Base-by-base conservation (phyloP, 495 filamentous ascomycete species). In the Elasticomyces elasticus region DNA sequence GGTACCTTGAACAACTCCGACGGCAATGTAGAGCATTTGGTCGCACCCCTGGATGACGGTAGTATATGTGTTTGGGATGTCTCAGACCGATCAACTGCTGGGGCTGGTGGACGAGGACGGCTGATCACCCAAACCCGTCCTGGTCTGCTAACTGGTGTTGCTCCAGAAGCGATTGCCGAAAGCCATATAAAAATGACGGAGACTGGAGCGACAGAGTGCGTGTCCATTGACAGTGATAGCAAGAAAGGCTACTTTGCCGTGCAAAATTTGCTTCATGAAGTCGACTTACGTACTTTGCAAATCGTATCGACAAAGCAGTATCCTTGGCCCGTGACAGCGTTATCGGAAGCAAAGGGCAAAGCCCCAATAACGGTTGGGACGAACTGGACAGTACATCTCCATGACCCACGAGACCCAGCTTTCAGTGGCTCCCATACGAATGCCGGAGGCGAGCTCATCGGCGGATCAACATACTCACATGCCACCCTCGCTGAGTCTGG, bases 341-440 rank as follows among this genome's bases (percentile, higher is more conserved):
- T 97, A 33, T 95, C 91, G 0, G 79, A 87, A 52, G 82, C 87
- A 27, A 79, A 78, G 17, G 73, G 82, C 54, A 77, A 78, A 11
- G 77, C 82, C 2, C 91, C 91, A 17, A 67, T 96, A 26, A 94
- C 89, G 2, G 78, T 97, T 13, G 91, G 89, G 1, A 95, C 90
- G 5, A 86, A 82, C 41, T 72, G 84, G 33, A 86, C 84, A 20
- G 70, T 97, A 7, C 87, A 96, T 62, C 80, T 96, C 24, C 80
- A 95, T 61, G 91, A 97, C 63, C 79, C 82, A 20, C 77, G 89
- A 42, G 66, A 70, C 24, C 31, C 63, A 52, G 64, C 64, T 41
- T 65, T 69, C 41, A 67, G 69, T 25, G 70, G 61, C 5, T 64
- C 64, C 17, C 67, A 49, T 37, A 62, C 33, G 56, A 65, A 54